phyloP scores from a whole-genome alignment of 495 filamentous ascomycete genomes.

The Echria macrotheca region DNA sequence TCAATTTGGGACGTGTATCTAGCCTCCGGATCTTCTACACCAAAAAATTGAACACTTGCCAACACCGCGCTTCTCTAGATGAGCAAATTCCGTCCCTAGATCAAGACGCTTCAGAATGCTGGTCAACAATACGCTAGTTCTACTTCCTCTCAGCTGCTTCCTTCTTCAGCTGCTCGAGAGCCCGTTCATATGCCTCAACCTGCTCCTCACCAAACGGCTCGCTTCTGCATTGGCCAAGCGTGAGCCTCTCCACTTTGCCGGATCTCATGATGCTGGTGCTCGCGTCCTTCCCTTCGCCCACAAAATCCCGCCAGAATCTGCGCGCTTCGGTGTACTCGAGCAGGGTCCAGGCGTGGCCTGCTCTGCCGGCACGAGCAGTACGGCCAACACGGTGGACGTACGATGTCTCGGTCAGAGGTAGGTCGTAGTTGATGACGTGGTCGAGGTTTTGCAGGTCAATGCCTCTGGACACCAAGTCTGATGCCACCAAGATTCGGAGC shows the following conservation, averaged over 20 bases:
- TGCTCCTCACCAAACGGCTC: slow-evolving; percentile 43
- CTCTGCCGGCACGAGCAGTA: slow-evolving; percentile 76
- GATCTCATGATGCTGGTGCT: slow-evolving; percentile 18
- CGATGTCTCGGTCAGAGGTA: slow-evolving; percentile 69
- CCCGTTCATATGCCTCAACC: slow-evolving; percentile 54
- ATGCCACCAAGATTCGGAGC: slow-evolving; percentile 72
- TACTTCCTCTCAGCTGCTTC: slow-evolving; percentile 35
- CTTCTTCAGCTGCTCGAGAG: slow-evolving; percentile 46
- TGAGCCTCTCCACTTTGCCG: slow-evolving; percentile 23
- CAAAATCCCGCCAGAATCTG: slow-evolving; percentile 84
- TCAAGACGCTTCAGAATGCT: too few species aligned
- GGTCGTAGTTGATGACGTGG: slow-evolving; percentile 91
- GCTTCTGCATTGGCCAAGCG: slow-evolving; percentile 13
- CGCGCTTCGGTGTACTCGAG: slow-evolving; percentile 69
- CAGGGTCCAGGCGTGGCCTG: slow-evolving; percentile 77
- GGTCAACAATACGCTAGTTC: too few species aligned
- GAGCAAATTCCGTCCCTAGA: not conserved
- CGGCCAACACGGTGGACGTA: slow-evolving; percentile 93
- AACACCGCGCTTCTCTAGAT: too few species aligned
- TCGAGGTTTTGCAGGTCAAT: slow-evolving; percentile 76
- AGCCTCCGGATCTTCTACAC: too few species aligned
- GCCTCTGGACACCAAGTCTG: slow-evolving; percentile 86
- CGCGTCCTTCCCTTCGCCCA: slow-evolving; percentile 34
- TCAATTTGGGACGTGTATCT: too few species aligned
- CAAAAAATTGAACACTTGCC: too few species aligned